Evolutionary conservation across 495 filamentous ascomycete species (phyloP).

Genomic region (Letharia columbiana): DNA sequence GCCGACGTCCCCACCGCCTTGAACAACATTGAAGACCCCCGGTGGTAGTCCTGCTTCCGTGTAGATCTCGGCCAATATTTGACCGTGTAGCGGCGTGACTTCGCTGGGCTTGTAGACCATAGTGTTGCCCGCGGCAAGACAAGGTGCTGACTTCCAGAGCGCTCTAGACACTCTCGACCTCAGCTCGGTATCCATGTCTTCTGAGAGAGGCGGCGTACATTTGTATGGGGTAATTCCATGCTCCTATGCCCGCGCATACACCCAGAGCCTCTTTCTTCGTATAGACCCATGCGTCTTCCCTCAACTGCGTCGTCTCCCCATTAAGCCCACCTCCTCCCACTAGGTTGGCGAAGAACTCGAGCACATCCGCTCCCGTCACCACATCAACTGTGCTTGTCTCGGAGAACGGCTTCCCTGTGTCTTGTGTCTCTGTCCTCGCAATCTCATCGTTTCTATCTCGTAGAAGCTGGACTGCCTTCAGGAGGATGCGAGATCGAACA

Average conservation of each 20-base stretch:
- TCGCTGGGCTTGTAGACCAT: slow-evolving; percentile 86
- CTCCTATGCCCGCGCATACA: slow-evolving; percentile 71
- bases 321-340: slow-evolving; percentile 61
- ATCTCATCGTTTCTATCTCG: slow-evolving; percentile 63
- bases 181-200: slow-evolving; percentile 10
- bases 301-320: slow-evolving; percentile 57
- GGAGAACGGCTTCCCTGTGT: slow-evolving; percentile 66
- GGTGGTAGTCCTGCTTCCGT: slow-evolving; percentile 63
- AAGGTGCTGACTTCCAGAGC: slow-evolving; percentile 77
- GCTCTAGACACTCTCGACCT: slow-evolving; percentile 37
- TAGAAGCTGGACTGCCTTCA: slow-evolving; percentile 55
- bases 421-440: slow-evolving; percentile 57
- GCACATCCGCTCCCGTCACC: slow-evolving; percentile 62
- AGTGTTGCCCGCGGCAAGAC: slow-evolving; percentile 73
- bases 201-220: slow-evolving; percentile 40
- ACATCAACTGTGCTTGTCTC: slow-evolving; percentile 72
- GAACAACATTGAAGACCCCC: slow-evolving; percentile 74
- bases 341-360: slow-evolving; percentile 69
- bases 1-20: slow-evolving; percentile 65
- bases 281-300: slow-evolving; percentile 65
- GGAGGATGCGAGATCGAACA: slow-evolving; percentile 60
- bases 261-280: slow-evolving; percentile 66
- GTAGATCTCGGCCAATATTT: slow-evolving; percentile 61
- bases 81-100: slow-evolving; percentile 65
- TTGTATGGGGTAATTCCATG: slow-evolving; percentile 82